Evolutionary conservation across 139 green algal genomes (phyloP).

Genomic region (Haematococcus lacustris): DNA sequence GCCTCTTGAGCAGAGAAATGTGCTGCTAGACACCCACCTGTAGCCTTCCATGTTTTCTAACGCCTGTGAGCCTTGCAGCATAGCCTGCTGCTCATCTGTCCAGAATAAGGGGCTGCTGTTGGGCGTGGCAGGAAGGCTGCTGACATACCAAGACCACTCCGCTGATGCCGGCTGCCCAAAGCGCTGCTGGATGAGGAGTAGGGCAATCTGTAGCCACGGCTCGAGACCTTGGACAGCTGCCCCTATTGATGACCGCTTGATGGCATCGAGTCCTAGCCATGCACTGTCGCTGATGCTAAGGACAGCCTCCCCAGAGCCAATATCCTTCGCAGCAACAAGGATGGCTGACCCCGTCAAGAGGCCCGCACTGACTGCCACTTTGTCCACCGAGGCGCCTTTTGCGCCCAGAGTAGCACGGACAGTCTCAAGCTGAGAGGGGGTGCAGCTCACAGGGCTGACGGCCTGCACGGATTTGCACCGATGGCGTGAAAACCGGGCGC

Average conservation of each 20-base stretch:
- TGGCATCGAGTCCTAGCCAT: slow-evolving; percentile 20
- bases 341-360: slow-evolving; percentile 16
- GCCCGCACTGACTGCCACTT: slow-evolving; percentile 11
- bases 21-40: no score
- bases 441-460: no score
- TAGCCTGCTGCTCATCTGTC: slow-evolving; percentile 43
- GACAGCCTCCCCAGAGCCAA: slow-evolving; percentile 23
- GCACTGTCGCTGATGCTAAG: slow-evolving; percentile 18
- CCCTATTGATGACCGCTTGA: slow-evolving; percentile 19
- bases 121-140: slow-evolving; percentile 30
- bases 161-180: not conserved
- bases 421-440: no score
- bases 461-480: no score
- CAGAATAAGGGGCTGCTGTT: slow-evolving; percentile 64
- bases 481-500: no score
- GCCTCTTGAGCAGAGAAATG: no score
- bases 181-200: slow-evolving; percentile 68
- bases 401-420: no score
- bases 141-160: slow-evolving; percentile 41
- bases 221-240: slow-evolving; percentile 31
- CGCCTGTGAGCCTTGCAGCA: slow-evolving; percentile 67
- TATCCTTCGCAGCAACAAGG: slow-evolving; percentile 27
- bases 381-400: slow-evolving; percentile 20
- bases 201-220: slow-evolving; percentile 67
- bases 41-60: slow-evolving; percentile 25